Evolutionary conservation across 2,329 filamentous ascomycete genomes (phyloP), one percentile per base, ranked within the genome.

Genomic region (Exophiala calicioides): DNA sequence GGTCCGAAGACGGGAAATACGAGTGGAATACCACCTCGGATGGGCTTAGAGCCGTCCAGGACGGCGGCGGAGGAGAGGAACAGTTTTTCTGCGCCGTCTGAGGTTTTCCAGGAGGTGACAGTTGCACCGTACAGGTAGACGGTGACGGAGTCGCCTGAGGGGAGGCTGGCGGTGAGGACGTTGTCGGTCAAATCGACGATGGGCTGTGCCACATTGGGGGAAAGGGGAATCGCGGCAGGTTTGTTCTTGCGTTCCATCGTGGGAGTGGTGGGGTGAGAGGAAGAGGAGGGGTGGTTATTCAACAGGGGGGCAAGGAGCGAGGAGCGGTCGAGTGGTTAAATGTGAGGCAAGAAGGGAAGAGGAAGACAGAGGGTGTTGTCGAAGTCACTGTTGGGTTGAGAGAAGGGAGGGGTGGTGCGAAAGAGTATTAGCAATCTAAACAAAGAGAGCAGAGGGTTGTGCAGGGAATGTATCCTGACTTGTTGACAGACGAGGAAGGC

Each of bases 91-190:
- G 81, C 72, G 36, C 86, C 86, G 47, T 79, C 75, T 49, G 82
- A 79, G 64, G 86, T 85, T 76, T 93, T 95, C 93, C 93, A 98
- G 69, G 86, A 93, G 49, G 87, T 83, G 36, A 98, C 86, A 1
- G 90, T 97, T 8, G 93, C 93, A 48, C 93, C 93, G 62, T 87
- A 87, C n/a, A 97, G 81, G 51, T 95, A 76, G 27, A 98, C 77
- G 56, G 89, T 84, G 58, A 95, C 81, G 44, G 82, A 88, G 72
- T 97, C 90, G 58, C 91, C 90, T 1, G 88, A 86, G 29, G 90
- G 88, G 32, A 97, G 80, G 21, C 78, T 79, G 24, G 91, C 91
- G n/a, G 80, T 79, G 40, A 97, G 84, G 50, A 81, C 83, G 64
- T 82, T 81, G 60, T 87, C 79, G 20, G 82, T 80, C 62, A 90